Base-by-base conservation (phyloP, 2,329 filamentous ascomycete genomes). In the Diaporthe ilicicola region DNA sequence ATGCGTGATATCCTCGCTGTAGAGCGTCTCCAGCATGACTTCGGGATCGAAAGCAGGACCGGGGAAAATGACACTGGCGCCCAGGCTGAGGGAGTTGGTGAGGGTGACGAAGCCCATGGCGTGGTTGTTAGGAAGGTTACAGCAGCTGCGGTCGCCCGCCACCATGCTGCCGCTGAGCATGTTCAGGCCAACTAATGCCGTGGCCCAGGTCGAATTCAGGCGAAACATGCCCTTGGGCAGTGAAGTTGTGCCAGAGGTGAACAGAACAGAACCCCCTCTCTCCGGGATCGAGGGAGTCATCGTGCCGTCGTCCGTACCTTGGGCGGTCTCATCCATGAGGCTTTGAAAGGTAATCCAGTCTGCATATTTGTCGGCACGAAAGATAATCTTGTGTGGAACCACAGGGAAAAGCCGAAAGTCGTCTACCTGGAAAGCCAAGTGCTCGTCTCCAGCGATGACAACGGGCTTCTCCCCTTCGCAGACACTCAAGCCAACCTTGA, bases 181-280 rank as follows among this genome's bases (percentile, higher is more conserved):
- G 15, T 4, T 51, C 37, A 27, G 37, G 17, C 29, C 65, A 0
- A 34, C 29, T 5, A 48, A 32, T 0, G 65, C 53, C n/a, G 17
- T 15, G 13, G 56, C 46, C 46, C 46, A 54, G 8, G 3, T 46
- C 12, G 48, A 8, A 17, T 64, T 24, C 22, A 29, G 1, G 37
- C 37, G 67, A 7, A 27, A 70, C 5, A 70, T 64, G 34, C 67
- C 67, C 46, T 70, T 70, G 39, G 67, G 67, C 48, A 70, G 56
- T 9, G 56, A 55, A 3, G 67, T 70, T 8, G 67, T 70, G 19
- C 67, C 67, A 1, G 67, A 70, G 6, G 67, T 70, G n/a, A 70
- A 70, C 2, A 70, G 34, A 10, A 70, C 56, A 6, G 8, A 44
- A 3, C 56, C 67, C 5, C 56, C 56, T 2, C 42, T 24, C n/a